Evolutionary conservation across 2,329 filamentous ascomycete species (phyloP), one percentile per base, ranked within the genome.

Genomic region (Ascochyta koolunga): DNA sequence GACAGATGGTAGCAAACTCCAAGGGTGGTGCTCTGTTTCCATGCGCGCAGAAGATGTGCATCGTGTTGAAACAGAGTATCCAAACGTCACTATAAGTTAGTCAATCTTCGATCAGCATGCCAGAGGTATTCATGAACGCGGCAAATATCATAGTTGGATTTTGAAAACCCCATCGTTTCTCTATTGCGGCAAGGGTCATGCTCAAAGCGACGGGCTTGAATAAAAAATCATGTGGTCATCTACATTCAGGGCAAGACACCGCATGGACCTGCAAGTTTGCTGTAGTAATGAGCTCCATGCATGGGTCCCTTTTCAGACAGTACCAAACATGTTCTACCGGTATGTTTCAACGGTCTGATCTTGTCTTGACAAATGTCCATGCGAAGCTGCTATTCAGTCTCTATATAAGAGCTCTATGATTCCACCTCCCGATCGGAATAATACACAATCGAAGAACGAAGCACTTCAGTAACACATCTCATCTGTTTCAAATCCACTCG

Each of bases 221-320:
- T 11, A 5, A 11, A 5, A 29, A 5, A 29, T 29, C 27, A 4
- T 29, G 27, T 4, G 15, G 10, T 29, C 27, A 29, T 13, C 11
- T 15, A 21, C 8, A 4, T 37, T 19, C 9, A 32, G 32, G 10
- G 9, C 27, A 48, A 47, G 38, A 54, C 19, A 48, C 19, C 6
- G 35, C 27, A 44, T 39, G 21, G 35, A 22, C 33, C 44, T 15
- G 5, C 6, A 43, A 18, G 50, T 49, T 49, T 54, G 39, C 44
- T 44, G 15, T 21, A 6, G 33, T 19, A 40, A n/a, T 39, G 10
- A 44, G 44, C 15, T 24, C 18, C 33, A 39, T 19, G 39, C 39
- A 49, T 39, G 24, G 50, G 16, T 13, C 39, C 5, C 21, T 19
- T 39, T 21, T 44, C 15, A 27, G 22, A 33, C 25, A 44, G n/a